Percentiles rank a stretch among this genome's conserved stretches.
Conservation (phyloP, 2,329 filamentous ascomycete genomes). For the Fusarium bactridioides region DNA sequence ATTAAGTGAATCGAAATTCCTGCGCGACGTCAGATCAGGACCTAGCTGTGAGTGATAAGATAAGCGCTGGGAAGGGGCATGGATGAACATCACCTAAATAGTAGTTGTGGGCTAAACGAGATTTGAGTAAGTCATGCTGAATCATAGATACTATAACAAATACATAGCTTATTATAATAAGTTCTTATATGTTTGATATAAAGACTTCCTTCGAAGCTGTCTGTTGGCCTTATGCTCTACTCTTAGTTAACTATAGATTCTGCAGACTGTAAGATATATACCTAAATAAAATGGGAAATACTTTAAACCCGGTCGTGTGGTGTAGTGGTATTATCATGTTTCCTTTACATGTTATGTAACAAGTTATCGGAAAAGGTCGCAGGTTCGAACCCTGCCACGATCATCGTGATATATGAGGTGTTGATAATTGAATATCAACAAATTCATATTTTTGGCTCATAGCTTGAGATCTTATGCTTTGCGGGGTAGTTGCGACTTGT, state of each 20-base stretch:
- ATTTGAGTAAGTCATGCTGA: too few relatives aligned
- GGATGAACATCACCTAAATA: neutral
- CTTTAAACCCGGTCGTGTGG: neutral
- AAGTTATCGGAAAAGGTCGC: neutral
- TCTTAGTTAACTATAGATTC: too few relatives aligned
- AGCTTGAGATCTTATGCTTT: neutral
- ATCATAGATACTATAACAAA: too few relatives aligned
- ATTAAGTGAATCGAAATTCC: conserved; percentile 26
- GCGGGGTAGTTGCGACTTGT: neutral
- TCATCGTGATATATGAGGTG: neutral
- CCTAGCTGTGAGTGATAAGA: conserved; percentile 35
- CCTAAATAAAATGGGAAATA: rapidly evolving
- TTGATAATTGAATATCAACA: rapidly evolving
- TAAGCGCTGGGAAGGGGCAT: conserved; percentile 21
- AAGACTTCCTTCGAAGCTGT: too few relatives aligned
- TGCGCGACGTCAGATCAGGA: conserved; percentile 39
- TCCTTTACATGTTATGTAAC: neutral
- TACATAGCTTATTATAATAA: neutral
- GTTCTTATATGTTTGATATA: neutral
- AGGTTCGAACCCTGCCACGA: neutral
- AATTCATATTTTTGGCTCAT: neutral
- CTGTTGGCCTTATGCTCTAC: too few relatives aligned
- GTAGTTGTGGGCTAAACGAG: neutral
- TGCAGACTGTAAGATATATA: rapidly evolving
- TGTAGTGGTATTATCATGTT: neutral